These are phyloP conservation scores for Lasiodiplodia sp. DNA, from an alignment of 2,329 filamentous ascomycete genomes.

Conservation along the genomic window DNA sequence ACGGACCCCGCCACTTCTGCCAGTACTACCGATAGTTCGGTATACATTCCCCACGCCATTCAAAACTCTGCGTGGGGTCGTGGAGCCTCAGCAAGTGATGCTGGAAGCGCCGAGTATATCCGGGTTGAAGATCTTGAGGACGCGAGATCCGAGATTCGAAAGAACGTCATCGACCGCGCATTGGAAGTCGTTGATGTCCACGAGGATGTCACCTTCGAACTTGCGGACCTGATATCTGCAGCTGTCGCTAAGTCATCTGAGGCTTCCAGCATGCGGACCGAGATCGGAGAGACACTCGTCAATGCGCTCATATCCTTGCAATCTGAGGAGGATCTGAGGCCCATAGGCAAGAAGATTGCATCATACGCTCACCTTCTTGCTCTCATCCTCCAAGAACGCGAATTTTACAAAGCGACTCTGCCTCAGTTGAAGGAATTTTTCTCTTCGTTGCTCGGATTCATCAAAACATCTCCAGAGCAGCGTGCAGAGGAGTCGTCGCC, in stretches of 20 bases:
- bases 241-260: slow-evolving; percentile 70
- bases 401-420: slow-evolving; percentile 80
- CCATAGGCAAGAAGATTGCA: slow-evolving; percentile 74
- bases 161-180: slow-evolving; percentile 85
- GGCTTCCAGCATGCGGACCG: slow-evolving; percentile 65
- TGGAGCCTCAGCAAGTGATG: not conserved
- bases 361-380: slow-evolving; percentile 93
- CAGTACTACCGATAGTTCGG: not conserved
- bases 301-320: slow-evolving; percentile 78
- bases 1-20: not conserved
- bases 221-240: slow-evolving; percentile 83
- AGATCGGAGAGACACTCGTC: slow-evolving; percentile 83
- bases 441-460: slow-evolving; percentile 76
- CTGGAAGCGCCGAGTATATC: slow-evolving; percentile 46
- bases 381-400: slow-evolving; percentile 80
- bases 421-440: slow-evolving; percentile 80
- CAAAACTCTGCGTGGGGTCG: slow-evolving; percentile 3
- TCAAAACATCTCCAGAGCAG: slow-evolving; percentile 72
- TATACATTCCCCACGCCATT: slow-evolving; percentile 21
- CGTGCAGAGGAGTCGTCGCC: slow-evolving; percentile 81
- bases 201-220: slow-evolving; percentile 85
- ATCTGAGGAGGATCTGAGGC: slow-evolving; percentile 63
- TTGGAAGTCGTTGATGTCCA: slow-evolving; percentile 90
- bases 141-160: slow-evolving; percentile 74
- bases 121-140: slow-evolving; percentile 82